Conservation (phyloP, 805 yeast species). For the Spencermartinsiella europaea region DNA sequence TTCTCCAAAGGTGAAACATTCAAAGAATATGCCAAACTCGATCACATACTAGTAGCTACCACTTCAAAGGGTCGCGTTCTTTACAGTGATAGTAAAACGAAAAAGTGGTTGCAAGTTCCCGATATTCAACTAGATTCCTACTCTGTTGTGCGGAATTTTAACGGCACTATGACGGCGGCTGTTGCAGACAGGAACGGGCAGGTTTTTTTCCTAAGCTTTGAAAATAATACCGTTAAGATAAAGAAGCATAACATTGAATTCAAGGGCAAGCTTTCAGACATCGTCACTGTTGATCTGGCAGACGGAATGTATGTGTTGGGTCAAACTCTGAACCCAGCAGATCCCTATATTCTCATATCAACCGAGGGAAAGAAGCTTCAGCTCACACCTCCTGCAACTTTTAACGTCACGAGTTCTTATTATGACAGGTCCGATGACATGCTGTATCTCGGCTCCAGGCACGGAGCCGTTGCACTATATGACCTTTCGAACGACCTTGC, state of each 20-base stretch:
- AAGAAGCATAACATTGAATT: slow-evolving; percentile 27
- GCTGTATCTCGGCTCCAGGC: slow-evolving; percentile 66
- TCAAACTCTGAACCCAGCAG: slow-evolving; percentile 66
- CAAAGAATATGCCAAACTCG: slow-evolving; percentile 53
- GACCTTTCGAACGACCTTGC: neutral
- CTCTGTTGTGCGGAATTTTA: slow-evolving; percentile 34
- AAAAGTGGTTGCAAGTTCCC: slow-evolving; percentile 12
- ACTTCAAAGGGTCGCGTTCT: slow-evolving; percentile 59
- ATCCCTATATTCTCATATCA: slow-evolving; percentile 43
- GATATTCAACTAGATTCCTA: slow-evolving; percentile 15
- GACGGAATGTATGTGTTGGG: slow-evolving; percentile 34
- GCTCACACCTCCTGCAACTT: slow-evolving; percentile 37
- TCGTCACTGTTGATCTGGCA: slow-evolving; percentile 15
- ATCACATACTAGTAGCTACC: slow-evolving; percentile 43
- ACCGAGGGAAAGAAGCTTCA: slow-evolving; percentile 29
- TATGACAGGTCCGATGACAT: slow-evolving; percentile 35
- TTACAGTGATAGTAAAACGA: slow-evolving; percentile 14
- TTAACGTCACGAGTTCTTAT: slow-evolving; percentile 55
- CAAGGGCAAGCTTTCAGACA: slow-evolving; percentile 32
- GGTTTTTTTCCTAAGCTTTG: slow-evolving; percentile 10
- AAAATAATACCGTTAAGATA: slow-evolving; percentile 20
- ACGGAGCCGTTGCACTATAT: slow-evolving; percentile 59
- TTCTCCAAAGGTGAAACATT: slow-evolving; percentile 48
- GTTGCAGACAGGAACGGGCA: slow-evolving; percentile 33
- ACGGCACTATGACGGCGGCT: slow-evolving; percentile 40